phyloP scores from a whole-genome alignment of 306 rosid species.

The Notholithocarpus densiflorus region DNA sequence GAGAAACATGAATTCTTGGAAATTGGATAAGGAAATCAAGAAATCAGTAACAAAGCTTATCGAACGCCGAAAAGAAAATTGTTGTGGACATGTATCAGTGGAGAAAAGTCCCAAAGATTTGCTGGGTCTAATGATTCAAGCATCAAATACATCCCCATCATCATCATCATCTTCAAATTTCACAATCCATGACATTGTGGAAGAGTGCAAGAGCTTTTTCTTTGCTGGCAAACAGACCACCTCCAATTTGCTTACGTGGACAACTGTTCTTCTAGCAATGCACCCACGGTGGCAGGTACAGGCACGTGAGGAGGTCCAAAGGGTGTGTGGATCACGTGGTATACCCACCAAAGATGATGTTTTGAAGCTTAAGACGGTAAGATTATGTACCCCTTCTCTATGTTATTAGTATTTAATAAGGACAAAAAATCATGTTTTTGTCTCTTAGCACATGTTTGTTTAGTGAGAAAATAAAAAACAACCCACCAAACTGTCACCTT shows the following conservation, averaged over 20 bases:
- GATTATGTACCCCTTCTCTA: neutral
- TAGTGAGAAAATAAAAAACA: constrained; percentile 12
- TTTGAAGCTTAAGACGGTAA: constrained; percentile 86
- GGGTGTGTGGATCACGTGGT: constrained; percentile 86
- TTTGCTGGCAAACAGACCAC: constrained; percentile 99
- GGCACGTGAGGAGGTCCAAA: constrained; percentile 90
- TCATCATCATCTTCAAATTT: constrained; percentile 22
- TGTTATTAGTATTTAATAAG: neutral
- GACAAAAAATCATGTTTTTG: constrained; percentile 37
- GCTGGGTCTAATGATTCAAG: constrained; percentile 79
- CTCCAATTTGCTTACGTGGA: constrained; percentile 98
- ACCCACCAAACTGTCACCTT: constrained; percentile 24
- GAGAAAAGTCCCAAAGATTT: constrained; percentile 62
- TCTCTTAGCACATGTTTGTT: constrained; percentile 38
- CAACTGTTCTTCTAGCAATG: constrained; percentile 90
- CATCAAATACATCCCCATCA: constrained; percentile 32
- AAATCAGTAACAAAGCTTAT: constrained; percentile 60
- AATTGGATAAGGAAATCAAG: constrained; percentile 63
- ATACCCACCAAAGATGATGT: constrained; percentile 71
- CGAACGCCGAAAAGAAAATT: constrained; percentile 33
- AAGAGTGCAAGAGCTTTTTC: constrained; percentile 96
- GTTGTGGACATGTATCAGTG: neutral
- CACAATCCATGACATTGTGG: constrained; percentile 84
- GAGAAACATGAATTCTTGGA: constrained; percentile 76
- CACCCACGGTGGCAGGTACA: constrained; percentile 92